phyloP scores from a whole-genome alignment of 2,329 filamentous ascomycete species.

The Sporothrix luriei region DNA sequence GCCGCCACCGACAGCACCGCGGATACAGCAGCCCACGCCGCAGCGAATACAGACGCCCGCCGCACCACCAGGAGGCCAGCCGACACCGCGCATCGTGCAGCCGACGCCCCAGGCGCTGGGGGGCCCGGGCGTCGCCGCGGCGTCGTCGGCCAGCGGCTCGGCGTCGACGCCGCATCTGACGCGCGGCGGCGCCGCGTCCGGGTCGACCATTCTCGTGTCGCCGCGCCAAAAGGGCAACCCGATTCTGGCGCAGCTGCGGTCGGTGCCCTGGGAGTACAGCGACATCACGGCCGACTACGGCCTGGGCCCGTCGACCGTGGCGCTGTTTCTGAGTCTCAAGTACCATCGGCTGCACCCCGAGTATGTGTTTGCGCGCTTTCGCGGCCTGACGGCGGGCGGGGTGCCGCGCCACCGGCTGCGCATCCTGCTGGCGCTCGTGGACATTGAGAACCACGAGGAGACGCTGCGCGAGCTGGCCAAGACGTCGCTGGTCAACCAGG shows the following conservation, averaged over 20 bases:
- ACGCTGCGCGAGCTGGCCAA: conserved; percentile 87
- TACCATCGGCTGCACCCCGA: conserved; percentile 97
- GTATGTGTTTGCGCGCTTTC: conserved; percentile 94
- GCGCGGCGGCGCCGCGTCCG: conserved; percentile 45
- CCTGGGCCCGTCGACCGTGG: conserved; percentile 82
- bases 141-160: background rate
- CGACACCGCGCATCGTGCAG: conserved; percentile 68
- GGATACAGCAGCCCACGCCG: conserved; percentile 54
- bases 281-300: conserved; percentile 96
- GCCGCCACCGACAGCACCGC: conserved; percentile 50
- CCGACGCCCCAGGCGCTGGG: conserved; percentile 84
- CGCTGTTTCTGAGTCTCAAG: conserved; percentile 87
- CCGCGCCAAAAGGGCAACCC: conserved; percentile 94
- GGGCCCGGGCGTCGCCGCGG: background rate
- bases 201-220: conserved; percentile 84
- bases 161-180: background rate
- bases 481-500: conserved; percentile 86
- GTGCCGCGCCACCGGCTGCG: conserved; percentile 74
- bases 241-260: conserved; percentile 78
- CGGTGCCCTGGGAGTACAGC: conserved; percentile 91
- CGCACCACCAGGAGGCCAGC: conserved; percentile 36
- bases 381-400: conserved; percentile 66
- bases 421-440: conserved; percentile 85
- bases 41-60: conserved; percentile 55
- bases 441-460: conserved; percentile 93